Conservation (phyloP, 2,329 filamentous ascomycete species). For the Hymenoscyphus albidus region DNA sequence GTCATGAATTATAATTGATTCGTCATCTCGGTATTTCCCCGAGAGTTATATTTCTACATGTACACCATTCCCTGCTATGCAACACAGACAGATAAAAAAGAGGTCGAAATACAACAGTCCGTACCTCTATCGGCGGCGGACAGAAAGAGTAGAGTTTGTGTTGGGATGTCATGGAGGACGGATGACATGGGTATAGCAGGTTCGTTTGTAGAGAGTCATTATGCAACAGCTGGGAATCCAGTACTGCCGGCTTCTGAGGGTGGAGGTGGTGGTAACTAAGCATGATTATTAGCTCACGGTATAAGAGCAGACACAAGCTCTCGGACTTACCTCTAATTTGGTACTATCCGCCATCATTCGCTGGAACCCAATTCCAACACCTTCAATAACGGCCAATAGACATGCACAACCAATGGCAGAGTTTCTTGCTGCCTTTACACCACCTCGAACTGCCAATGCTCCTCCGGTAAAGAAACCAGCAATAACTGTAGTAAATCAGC, state of each 20-base stretch:
- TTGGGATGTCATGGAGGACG: slow-evolving; percentile 21
- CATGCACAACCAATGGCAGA: slow-evolving; percentile 95
- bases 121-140: slow-evolving; percentile 26
- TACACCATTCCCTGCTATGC: slow-evolving; percentile 33
- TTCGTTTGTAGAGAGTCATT: slow-evolving; percentile 14
- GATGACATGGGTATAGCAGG: slow-evolving; percentile 18
- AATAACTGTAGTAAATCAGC: slow-evolving; percentile 53
- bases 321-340: slow-evolving; percentile 63
- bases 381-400: slow-evolving; percentile 91
- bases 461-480: slow-evolving; percentile 97
- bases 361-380: slow-evolving; percentile 92
- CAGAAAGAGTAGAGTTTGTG: slow-evolving; percentile 33
- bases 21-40: slow-evolving; percentile 15
- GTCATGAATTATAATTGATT: slow-evolving; percentile 24
- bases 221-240: slow-evolving; percentile 33
- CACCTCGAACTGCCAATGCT: slow-evolving; percentile 84
- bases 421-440: slow-evolving; percentile 87
- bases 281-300: slow-evolving; percentile 10
- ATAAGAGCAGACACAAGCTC: background rate
- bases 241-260: slow-evolving; percentile 31
- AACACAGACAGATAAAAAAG: slow-evolving; percentile 20
- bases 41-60: slow-evolving; percentile 22
- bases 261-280: slow-evolving; percentile 30
- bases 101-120: slow-evolving; percentile 29
- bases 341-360: slow-evolving; percentile 91